Base-by-base conservation (phyloP, 2,329 filamentous ascomycete species). In the Fusarium brevicatenulatum region DNA sequence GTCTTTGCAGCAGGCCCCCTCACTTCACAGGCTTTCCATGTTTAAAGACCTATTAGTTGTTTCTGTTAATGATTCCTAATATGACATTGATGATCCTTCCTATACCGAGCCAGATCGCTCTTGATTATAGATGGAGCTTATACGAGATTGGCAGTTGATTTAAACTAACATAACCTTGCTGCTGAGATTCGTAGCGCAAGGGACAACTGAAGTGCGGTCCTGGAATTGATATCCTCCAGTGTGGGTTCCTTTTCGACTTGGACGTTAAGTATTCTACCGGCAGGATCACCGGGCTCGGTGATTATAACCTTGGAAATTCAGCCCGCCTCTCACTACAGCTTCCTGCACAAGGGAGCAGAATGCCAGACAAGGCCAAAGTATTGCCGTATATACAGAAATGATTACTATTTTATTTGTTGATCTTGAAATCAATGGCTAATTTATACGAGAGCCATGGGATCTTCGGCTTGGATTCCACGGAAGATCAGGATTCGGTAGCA, bases 281-380 rank as follows among this genome's bases (percentile, higher is more conserved):
- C 0, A 6, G 7, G 0, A 7, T 13, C 5, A 0, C 7, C 5
- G 23, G 8, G 4, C 4, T 25, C 11, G 1, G 2, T 44, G 4
- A 25, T 44, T 44, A 13, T 19, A 4, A 25, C 5, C 1, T 13
- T 13, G 23, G 11, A 13, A 19, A 19, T 13, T 13, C 11, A 19
- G 23, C 16, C 7, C 7, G 25, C 19, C 5, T 25, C 11, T 19
- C 2, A 19, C 8, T 46, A 19, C 2, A 0, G 18, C 18, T 46
- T 13, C 4, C 11, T 19, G 43, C 23, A 46, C 1, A 43, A 25
- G 1, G 5, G 23, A 6, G 7, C 11, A 19, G 18, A 4, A 19
- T 13, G 9, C 23, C 1, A 4, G 18, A 19, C 5, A 0, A 19
- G 2, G 18, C 18, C 43, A 25, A 8, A 8, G 43, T 1, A 5